A percentile compares a stretch with the other conserved stretches of the same genome.
Evolutionary conservation across 257 asterid genomes (phyloP).

Genomic region (Przewalskia tangutica): DNA sequence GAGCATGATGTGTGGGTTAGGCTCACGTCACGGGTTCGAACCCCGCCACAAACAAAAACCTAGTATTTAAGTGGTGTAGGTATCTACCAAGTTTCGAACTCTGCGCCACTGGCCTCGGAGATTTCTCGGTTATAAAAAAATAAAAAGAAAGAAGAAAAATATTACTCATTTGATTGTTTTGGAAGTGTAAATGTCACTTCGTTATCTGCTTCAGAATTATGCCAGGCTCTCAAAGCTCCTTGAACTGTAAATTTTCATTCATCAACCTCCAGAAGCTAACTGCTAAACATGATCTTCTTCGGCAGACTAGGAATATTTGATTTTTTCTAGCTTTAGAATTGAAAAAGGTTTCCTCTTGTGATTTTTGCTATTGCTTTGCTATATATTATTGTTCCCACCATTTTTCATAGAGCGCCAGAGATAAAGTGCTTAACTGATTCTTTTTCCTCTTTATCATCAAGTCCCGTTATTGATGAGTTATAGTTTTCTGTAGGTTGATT

Average conservation of each 20-base stretch:
- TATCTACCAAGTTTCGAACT: background rate
- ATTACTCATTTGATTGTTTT: background rate
- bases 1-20: background rate
- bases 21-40: background rate
- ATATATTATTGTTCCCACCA: background rate
- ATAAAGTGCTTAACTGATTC: background rate
- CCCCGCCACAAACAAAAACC: background rate
- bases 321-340: background rate
- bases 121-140: background rate
- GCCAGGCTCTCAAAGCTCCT: background rate
- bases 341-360: background rate
- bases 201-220: background rate
- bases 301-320: background rate
- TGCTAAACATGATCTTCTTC: background rate
- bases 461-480: background rate
- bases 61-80: background rate
- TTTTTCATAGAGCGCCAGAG: background rate
- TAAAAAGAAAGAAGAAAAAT: background rate
- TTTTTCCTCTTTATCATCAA: background rate
- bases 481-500: constrained; percentile 50
- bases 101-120: background rate
- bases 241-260: background rate
- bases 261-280: background rate
- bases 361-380: background rate
- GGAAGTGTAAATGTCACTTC: background rate